A percentile compares a stretch with the other conserved stretches of the same genome.
Conservation (phyloP, 768 basidiomycete genomes). For the Lactarius vividus region DNA sequence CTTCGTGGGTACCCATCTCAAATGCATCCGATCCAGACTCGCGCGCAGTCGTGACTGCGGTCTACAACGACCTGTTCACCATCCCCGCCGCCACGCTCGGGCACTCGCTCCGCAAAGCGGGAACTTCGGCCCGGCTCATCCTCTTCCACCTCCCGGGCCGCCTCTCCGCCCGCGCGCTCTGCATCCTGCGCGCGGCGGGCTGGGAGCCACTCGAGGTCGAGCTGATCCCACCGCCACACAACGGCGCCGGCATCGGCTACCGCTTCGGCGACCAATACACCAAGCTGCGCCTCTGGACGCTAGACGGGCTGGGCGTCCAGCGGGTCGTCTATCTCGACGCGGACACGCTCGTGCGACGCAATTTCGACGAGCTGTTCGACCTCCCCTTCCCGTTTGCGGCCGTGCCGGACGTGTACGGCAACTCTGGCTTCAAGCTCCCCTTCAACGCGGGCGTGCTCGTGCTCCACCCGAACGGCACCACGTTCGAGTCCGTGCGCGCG, state of each 20-base stretch:
- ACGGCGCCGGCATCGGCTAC: slow-evolving; percentile 37
- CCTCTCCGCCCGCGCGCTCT: slow-evolving; percentile 40
- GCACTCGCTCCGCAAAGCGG: slow-evolving; percentile 34
- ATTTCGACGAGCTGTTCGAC: slow-evolving; percentile 46
- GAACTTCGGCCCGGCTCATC: slow-evolving; percentile 36
- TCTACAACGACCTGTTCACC: slow-evolving; percentile 36
- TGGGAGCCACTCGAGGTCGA: slow-evolving; percentile 40
- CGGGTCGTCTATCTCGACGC: slow-evolving; percentile 42
- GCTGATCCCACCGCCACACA: slow-evolving; percentile 40
- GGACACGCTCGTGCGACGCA: slow-evolving; percentile 43
- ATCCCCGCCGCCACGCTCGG: slow-evolving; percentile 36
- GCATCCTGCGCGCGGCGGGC: slow-evolving; percentile 39
- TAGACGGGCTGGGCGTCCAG: slow-evolving; percentile 35
- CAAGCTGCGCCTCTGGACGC: slow-evolving; percentile 42
- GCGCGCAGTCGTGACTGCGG: slow-evolving; percentile 34
- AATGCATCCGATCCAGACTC: slow-evolving; percentile 6
- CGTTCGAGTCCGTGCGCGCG: slow-evolving; percentile 34
- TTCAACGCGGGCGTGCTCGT: slow-evolving; percentile 42
- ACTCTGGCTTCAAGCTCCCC: slow-evolving; percentile 36
- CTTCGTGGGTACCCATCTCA: background rate
- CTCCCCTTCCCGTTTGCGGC: slow-evolving; percentile 43
- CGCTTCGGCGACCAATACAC: slow-evolving; percentile 45
- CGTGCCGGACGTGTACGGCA: slow-evolving; percentile 40
- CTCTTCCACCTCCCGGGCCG: slow-evolving; percentile 37
- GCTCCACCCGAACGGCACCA: slow-evolving; percentile 34